These are phyloP conservation scores for Leccinum griseonigrum DNA, from an alignment of 1,284 basidiomycete genomes.

Conservation along the genomic window DNA sequence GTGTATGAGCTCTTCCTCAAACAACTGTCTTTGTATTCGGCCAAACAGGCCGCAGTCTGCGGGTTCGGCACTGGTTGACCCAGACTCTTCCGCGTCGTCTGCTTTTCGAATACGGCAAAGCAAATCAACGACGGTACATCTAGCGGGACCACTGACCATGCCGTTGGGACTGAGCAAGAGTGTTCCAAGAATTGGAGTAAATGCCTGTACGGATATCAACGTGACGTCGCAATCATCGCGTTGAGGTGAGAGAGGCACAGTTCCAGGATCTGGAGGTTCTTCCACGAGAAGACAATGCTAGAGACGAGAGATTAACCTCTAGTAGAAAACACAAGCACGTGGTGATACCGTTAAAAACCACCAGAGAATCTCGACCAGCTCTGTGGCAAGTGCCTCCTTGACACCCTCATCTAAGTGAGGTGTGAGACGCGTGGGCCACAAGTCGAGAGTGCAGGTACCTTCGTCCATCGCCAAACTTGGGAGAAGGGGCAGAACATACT, in stretches of 20 bases:
- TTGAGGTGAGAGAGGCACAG: conserved; percentile 12
- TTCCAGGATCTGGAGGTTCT: conserved; percentile 33
- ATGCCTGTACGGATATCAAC: conserved; percentile 75
- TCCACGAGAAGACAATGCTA: conserved; percentile 62
- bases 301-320: conserved; percentile 6
- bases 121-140: conserved; percentile 77
- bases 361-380: conserved; percentile 86
- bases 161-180: conserved; percentile 82
- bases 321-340: conserved; percentile 26
- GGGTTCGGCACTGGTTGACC: conserved; percentile 25
- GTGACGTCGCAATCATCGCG: conserved; percentile 36
- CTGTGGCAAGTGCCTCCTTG: conserved; percentile 85
- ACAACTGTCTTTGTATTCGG: conserved; percentile 52
- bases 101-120: conserved; percentile 61
- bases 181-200: conserved; percentile 90
- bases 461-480: conserved; percentile 86
- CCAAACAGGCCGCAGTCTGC: conserved; percentile 49
- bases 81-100: conserved; percentile 37
- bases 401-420: conserved; percentile 74
- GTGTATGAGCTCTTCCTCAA: conserved; percentile 78
- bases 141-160: conserved; percentile 70
- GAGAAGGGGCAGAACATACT: conserved; percentile 91
- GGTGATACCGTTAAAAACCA: conserved; percentile 76
- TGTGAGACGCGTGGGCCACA: conserved; percentile 12
- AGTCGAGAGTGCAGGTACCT: conserved; percentile 44